A percentile compares a stretch with the other conserved stretches of the same genome.
phyloP scores from a whole-genome alignment of 1,284 basidiomycete genomes.

The Clitocybe nebularis region DNA sequence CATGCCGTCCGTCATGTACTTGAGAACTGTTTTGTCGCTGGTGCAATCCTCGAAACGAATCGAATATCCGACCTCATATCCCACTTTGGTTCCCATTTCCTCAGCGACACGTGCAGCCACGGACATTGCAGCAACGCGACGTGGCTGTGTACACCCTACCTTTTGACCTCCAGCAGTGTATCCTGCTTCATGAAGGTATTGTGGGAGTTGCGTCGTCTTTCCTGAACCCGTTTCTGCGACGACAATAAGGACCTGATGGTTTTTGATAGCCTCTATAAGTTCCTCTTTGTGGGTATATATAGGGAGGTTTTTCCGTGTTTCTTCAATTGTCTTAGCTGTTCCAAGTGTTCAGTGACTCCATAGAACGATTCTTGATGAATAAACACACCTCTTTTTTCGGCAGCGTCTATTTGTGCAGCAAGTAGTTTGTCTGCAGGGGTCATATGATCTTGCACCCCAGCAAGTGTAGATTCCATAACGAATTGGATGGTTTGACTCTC shows the following conservation, averaged over 20 bases:
- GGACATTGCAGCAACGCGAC: constrained; percentile 98
- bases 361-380: no score
- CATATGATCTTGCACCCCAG: constrained; percentile 58
- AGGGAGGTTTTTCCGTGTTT: constrained; percentile 87
- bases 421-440: constrained; percentile 86
- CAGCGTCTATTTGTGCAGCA: constrained; percentile 87
- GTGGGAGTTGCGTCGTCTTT: constrained; percentile 97
- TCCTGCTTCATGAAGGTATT: constrained; percentile 97
- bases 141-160: constrained; percentile 96
- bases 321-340: constrained; percentile 81
- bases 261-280: constrained; percentile 83
- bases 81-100: constrained; percentile 95
- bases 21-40: constrained; percentile 94
- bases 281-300: constrained; percentile 86
- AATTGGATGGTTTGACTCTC: constrained; percentile 97
- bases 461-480: constrained; percentile 80
- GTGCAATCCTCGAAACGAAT: constrained; percentile 99
- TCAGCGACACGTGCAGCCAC: constrained; percentile 98
- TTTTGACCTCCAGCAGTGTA: constrained; percentile 88
- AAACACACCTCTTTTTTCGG: constrained; percentile 80
- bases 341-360: no score
- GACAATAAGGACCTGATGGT: constrained; percentile 91
- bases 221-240: constrained; percentile 95
- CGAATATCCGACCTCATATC: constrained; percentile 97
- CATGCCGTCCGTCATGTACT: constrained; percentile 99